A percentile compares a stretch with the other conserved stretches of the same genome.
These are phyloP conservation scores for Ceratocystiopsis minuta DNA, from an alignment of 2,329 filamentous ascomycete species.

Conservation along the genomic window DNA sequence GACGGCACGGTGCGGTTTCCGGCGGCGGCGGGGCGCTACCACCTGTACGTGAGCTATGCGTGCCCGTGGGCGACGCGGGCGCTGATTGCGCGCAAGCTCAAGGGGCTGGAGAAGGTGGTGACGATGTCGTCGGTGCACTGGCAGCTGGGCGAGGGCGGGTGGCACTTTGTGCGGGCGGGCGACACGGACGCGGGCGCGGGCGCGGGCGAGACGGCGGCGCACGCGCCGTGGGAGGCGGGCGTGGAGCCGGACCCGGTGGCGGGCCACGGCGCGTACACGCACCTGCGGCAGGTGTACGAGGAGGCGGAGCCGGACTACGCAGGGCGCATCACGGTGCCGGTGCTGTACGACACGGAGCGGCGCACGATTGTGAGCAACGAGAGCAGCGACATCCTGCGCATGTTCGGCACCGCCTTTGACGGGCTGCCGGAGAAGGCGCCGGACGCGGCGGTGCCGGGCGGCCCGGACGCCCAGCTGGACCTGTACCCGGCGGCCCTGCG, in stretches of 20 bases:
- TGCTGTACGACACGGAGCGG: constrained; percentile 62
- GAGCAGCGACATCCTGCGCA: constrained; percentile 80
- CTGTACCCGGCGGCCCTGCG: constrained; percentile 51
- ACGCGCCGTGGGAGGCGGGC: constrained; percentile 18
- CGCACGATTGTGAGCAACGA: constrained; percentile 79
- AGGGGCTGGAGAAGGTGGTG: constrained; percentile 78
- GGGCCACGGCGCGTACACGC: constrained; percentile 47
- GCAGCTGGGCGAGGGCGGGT: constrained; percentile 49
- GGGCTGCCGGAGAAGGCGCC: constrained; percentile 39
- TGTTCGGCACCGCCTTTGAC: constrained; percentile 73
- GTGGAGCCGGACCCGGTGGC: constrained; percentile 51
- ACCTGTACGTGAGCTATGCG: constrained; percentile 86
- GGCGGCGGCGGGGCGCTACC: constrained; percentile 76
- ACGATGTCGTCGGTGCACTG: constrained; percentile 73
- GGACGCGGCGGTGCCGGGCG: constrained; percentile 37
- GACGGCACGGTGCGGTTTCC: constrained; percentile 52
- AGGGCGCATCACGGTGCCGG: constrained; percentile 75
- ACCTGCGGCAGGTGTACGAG: constrained; percentile 70
- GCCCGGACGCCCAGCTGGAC: constrained; percentile 38
- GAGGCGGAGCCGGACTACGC: constrained; percentile 50
- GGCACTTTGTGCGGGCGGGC: constrained; percentile 59
- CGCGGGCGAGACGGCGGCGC: too few species aligned
- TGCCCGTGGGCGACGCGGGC: constrained; percentile 89
- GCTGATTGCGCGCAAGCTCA: constrained; percentile 74
- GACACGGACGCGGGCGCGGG: constrained; percentile 24